phyloP scores from a whole-genome alignment of 257 asterid species.

The Solanum microdontum region DNA sequence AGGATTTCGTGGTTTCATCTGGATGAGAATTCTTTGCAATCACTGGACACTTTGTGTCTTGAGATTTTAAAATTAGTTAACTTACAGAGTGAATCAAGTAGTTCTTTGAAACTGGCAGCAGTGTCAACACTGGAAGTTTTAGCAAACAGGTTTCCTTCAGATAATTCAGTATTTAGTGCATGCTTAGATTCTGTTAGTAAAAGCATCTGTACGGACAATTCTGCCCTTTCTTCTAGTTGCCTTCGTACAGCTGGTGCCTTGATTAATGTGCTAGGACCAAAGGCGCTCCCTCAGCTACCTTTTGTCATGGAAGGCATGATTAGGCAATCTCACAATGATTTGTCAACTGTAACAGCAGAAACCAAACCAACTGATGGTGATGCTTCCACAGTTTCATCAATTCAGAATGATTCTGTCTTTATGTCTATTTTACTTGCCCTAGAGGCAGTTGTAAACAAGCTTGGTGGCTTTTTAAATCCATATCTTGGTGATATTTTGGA shows the following conservation, averaged over 20 bases:
- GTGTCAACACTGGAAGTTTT: conserved; percentile 62
- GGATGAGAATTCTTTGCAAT: conserved; percentile 29
- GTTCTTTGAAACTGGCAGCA: conserved; percentile 59
- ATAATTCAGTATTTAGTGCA: conserved; percentile 37
- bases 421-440: conserved; percentile 55
- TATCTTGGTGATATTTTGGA: conserved; percentile 54
- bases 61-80: conserved; percentile 45
- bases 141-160: conserved; percentile 49
- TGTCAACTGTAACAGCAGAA: conserved; percentile 14
- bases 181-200: conserved; percentile 68
- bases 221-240: conserved; percentile 53
- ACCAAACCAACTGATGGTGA: conserved; percentile 4
- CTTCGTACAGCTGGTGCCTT: conserved; percentile 75
- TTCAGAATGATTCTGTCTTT: conserved; percentile 29
- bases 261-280: conserved; percentile 70
- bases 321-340: conserved; percentile 26
- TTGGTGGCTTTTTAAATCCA: conserved; percentile 78
- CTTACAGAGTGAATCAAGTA: conserved; percentile 28
- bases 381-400: conserved; percentile 19
- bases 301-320: conserved; percentile 50
- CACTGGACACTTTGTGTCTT: conserved; percentile 39
- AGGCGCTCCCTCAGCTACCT: conserved; percentile 74
- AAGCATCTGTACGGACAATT: conserved; percentile 44
- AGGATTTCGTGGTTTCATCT: conserved; percentile 61
- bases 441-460: conserved; percentile 70